Evolutionary conservation across 805 yeast genomes (phyloP), one percentile per base, ranked within the genome.

Genomic region (Lipomyces starkeyi): DNA sequence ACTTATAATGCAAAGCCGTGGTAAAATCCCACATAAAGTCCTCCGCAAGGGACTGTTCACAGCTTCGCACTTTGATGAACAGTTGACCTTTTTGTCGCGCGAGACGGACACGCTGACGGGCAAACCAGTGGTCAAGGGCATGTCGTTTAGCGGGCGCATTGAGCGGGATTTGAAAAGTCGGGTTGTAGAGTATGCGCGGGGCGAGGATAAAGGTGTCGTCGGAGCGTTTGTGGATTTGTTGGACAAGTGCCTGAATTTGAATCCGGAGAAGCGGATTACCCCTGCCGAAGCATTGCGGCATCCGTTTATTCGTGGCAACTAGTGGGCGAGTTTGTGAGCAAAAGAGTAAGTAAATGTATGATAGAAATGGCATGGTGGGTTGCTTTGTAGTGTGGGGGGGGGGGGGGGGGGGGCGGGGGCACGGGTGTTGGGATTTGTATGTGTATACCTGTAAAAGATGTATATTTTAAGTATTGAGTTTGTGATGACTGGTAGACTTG

Each of bases 191-290:
- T 34, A 29, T 62, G 57, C 32, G 27, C 54, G 35, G 13, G 58
- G 54, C 7, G 20, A 56, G 49, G 61, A 34, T 57, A 29, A 25
- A 55, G 62, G 54, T 62, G 58, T 52, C 29, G 49, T 73, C 14
- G 65, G 67, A 17, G 56, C 54, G 37, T 77, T 78, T 58, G 69
- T 70, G 5, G 79, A 78, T 62, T 65, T 78, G 29, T 63, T 78
- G 53, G 79, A 78, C 29, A 69, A 67, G 60, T 71, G 77, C 71
- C 68, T 78, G 62, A 67, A 68, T 29, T 59, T 77, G 64, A 78
- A 91, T 74, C 97, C 97, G 5, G 82, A 80, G 35, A 83, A 85
- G 72, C 85, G 98, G 80, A 85, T 91, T 47, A 82, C 86, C 59
- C 91, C 95, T 5, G 85, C 84, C 29, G 84, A 85, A 61, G 89